Percentiles rank a stretch among this genome's conserved stretches.
These are phyloP conservation scores for Thelephora aurantiotincta DNA, from an alignment of 768 basidiomycete genomes.

Conservation along the genomic window DNA sequence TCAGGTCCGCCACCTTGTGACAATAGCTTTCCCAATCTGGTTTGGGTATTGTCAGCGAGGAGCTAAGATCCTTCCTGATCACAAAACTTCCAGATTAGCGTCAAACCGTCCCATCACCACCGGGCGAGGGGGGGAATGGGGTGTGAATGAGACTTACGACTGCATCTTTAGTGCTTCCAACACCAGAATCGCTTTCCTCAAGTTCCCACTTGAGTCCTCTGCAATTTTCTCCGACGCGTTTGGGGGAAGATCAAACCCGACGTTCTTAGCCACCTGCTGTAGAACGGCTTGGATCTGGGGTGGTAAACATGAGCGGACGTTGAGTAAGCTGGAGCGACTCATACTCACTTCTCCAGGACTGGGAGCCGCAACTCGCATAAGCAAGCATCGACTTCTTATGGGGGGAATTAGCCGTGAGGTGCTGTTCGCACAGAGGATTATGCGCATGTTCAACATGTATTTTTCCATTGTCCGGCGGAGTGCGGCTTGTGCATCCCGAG, in stretches of 20 bases:
- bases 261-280: conserved; percentile 63
- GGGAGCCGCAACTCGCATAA: conserved; percentile 89
- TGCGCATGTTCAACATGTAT: conserved; percentile 94
- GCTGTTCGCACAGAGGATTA: conserved; percentile 93
- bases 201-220: conserved; percentile 73
- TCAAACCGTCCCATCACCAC: background rate
- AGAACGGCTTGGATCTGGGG: conserved; percentile 71
- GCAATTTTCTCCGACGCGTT: conserved; percentile 67
- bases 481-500: conserved; percentile 94
- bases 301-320: background rate
- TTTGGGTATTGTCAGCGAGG: conserved; percentile 68
- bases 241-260: conserved; percentile 68
- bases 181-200: conserved; percentile 89
- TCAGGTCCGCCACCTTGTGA: conserved; percentile 79
- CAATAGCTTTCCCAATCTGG: conserved; percentile 99
- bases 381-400: conserved; percentile 87
- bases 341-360: conserved; percentile 54
- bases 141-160: conserved; percentile 37
- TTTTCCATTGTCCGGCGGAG: conserved; percentile 98
- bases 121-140: background rate
- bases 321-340: background rate
- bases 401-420: conserved; percentile 93
- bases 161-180: conserved; percentile 97
- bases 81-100: background rate
- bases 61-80: conserved; percentile 65